Percentiles rank a stretch among this genome's conserved stretches.
phyloP scores from a whole-genome alignment of 2,329 filamentous ascomycete genomes.

The Penicillium sp. region DNA sequence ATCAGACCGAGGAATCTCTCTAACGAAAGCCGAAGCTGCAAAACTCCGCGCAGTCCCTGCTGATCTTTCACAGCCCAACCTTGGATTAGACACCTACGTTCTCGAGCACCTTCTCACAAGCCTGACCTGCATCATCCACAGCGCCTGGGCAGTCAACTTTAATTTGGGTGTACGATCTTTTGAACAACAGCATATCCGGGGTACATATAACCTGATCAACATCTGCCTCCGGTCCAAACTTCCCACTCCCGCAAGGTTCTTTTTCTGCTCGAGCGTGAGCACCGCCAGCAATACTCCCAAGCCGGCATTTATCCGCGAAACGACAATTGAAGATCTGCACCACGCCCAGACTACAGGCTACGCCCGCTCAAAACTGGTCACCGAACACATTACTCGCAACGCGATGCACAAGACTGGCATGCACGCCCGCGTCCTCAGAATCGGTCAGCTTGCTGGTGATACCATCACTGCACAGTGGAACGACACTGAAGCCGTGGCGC shows the following conservation, averaged over 20 bases:
- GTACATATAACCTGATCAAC: conserved; percentile 45
- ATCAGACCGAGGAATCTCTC: conserved; percentile 29
- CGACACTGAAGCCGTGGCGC: conserved; percentile 43
- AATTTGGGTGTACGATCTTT: conserved; percentile 54
- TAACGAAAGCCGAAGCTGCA: conserved; percentile 18
- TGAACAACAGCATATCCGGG: conserved; percentile 50
- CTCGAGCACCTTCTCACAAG: conserved; percentile 38
- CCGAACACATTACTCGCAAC: conserved; percentile 34
- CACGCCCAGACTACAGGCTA: conserved; percentile 45
- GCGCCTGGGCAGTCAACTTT: conserved; percentile 64
- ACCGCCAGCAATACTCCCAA: conserved; percentile 36
- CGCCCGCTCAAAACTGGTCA: conserved; percentile 38
- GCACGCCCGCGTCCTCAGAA: conserved; percentile 30
- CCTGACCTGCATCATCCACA: conserved; percentile 54
- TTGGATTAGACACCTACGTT: conserved; percentile 49
- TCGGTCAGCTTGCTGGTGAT: conserved; percentile 37
- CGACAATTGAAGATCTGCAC: conserved; percentile 29
- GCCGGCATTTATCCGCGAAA: conserved; percentile 34
- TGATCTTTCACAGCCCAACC: conserved; percentile 43
- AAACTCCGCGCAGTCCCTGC: conserved; percentile 48
- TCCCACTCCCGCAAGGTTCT: conserved; percentile 37
- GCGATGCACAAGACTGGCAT: conserved; percentile 24
- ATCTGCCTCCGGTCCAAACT: conserved; percentile 35
- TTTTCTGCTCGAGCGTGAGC: conserved; percentile 51
- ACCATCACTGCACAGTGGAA: conserved; percentile 24